phyloP scores from a whole-genome alignment of 1,139 yeast species.

The Pneumocystis canis region DNA sequence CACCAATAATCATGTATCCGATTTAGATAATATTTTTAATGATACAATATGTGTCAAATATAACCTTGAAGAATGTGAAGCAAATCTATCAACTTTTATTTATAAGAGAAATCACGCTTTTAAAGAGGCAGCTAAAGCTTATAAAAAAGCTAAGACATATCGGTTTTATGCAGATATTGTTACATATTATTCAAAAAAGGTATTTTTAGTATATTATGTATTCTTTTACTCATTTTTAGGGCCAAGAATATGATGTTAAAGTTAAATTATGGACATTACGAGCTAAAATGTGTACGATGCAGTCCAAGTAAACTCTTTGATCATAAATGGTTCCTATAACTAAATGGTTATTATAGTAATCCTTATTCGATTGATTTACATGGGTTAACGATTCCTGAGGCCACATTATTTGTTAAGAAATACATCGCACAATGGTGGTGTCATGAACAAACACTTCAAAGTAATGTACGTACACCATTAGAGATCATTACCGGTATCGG shows the following conservation, averaged over 20 bases:
- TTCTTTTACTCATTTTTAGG: neutral
- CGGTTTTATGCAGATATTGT: neutral
- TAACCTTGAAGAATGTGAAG: neutral
- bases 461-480: conserved; percentile 7
- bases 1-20: neutral
- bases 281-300: neutral
- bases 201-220: neutral
- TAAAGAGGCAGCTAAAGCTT: neutral
- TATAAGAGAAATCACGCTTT: neutral
- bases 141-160: neutral
- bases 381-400: conserved; percentile 15
- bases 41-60: neutral
- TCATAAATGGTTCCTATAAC: neutral
- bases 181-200: neutral
- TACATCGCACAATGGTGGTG: conserved; percentile 15
- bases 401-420: conserved; percentile 12
- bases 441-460: conserved; percentile 1
- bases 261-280: neutral
- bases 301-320: neutral
- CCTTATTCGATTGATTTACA: conserved; percentile 15
- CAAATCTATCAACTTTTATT: neutral
- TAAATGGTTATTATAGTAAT: neutral
- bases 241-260: neutral
- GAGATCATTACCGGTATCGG: conserved; percentile 17
- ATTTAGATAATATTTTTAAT: neutral